Base-by-base conservation (phyloP, 2,329 filamentous ascomycete genomes). In the Sclerotinia glacialis region DNA sequence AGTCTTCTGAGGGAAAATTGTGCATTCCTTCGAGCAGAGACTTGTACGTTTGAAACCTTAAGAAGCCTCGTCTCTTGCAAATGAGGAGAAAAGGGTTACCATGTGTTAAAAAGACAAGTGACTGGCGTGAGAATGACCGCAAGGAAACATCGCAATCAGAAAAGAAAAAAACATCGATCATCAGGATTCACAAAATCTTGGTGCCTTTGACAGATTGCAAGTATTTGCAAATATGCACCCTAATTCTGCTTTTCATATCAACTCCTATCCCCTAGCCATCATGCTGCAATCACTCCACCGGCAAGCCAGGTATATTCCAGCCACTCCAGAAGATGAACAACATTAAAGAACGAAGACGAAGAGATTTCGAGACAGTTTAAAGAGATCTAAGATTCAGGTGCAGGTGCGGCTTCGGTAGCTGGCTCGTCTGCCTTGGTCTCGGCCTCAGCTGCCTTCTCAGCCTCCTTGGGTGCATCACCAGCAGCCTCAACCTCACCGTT, bases 401-500 rank as follows among this genome's bases (percentile, higher is more conserved):
- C 82, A 70, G 77, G 80, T 76, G 70, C 71, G 67, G 71, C 69
- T 58, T 74, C 71, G 46, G 71, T 70, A 70, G 74, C 73, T 67
- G 71, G 71, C 69, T 74, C 73, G 53, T 74, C 73, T 42, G 53
- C 53, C 76, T 83, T 83, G 67, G 75, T 77, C 74, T 85, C 81
- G 68, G 79, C 78, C 71, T 83, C 79, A 56, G 79, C 77, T 65
- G 80, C 78, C 78, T 81, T 81, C 74, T 77, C 79, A 77, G 86
- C 83, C 77, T 91, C 88, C 83, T 89, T 88, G 59, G 85, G 81
- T 74, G 85, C 81, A 68, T 82, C 83, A 69, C 82, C 83, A 71
- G 88, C 77, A 72, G 79, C 82, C 81, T 94, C 91, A 69, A 85
- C 84, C 80, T 97, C 94, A 76, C 84, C 88, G 75, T 86, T 91